These are phyloP conservation scores for Rosa persica DNA, from an alignment of 306 rosid genomes.

Conservation along the genomic window DNA sequence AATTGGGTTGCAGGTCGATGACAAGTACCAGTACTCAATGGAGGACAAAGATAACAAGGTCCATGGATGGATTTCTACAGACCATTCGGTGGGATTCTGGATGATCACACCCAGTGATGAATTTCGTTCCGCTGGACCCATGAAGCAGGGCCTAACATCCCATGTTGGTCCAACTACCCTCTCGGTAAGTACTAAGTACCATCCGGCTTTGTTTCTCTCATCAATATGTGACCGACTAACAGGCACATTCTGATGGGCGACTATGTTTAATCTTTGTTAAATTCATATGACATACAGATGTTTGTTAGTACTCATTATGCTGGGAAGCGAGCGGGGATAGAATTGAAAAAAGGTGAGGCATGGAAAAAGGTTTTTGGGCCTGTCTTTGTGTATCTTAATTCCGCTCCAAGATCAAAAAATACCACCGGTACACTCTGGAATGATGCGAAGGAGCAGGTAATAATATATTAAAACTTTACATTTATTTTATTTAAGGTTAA, in stretches of 20 bases:
- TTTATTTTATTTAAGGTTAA: no score
- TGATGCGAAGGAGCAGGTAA: constrained; percentile 63
- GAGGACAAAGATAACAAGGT: constrained; percentile 50
- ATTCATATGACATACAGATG: constrained; percentile 47
- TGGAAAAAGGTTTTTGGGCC: constrained; percentile 87
- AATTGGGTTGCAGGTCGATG: constrained; percentile 39
- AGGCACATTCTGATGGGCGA: neutral
- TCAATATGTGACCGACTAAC: neutral
- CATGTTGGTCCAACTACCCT: constrained; percentile 79
- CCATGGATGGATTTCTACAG: constrained; percentile 65
- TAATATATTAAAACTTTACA: neutral
- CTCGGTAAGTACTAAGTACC: constrained; percentile 41
- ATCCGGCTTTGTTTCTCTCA: neutral
- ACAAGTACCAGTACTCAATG: constrained; percentile 73
- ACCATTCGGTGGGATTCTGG: constrained; percentile 65
- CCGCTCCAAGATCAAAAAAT: constrained; percentile 15
- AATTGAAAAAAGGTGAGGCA: constrained; percentile 56
- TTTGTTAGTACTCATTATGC: constrained; percentile 75
- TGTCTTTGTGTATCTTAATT: constrained; percentile 59
- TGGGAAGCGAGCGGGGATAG: constrained; percentile 36
- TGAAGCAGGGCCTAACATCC: constrained; percentile 85
- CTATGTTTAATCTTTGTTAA: neutral
- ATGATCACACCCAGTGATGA: constrained; percentile 76
- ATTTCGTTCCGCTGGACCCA: constrained; percentile 65
- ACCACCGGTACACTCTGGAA: constrained; percentile 44